phyloP scores from a whole-genome alignment of 768 basidiomycete genomes.

The Fistulinella prunicolor region DNA sequence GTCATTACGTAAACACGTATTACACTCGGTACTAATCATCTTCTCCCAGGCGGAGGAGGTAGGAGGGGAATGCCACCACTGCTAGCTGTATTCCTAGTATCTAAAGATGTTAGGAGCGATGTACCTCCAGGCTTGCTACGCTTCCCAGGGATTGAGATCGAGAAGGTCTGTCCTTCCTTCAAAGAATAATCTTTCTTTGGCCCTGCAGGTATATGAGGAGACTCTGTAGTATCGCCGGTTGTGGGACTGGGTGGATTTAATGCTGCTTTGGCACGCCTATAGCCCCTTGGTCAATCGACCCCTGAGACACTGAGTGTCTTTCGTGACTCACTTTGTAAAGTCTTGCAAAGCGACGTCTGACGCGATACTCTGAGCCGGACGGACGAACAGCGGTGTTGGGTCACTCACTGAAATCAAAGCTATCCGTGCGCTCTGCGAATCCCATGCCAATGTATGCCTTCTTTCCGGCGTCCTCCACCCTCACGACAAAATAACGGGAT shows the following conservation, averaged over 20 bases:
- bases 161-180: conserved; percentile 94
- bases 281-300: not conserved
- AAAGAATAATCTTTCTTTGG: conserved; percentile 93
- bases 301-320: not conserved
- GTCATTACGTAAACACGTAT: conserved; percentile 15
- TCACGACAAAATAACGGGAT: conserved; percentile 90
- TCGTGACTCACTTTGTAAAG: conserved; percentile 65
- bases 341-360: conserved; percentile 84
- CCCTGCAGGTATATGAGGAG: conserved; percentile 69
- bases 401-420: conserved; percentile 86
- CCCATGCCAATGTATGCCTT: conserved; percentile 95
- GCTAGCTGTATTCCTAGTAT: conserved; percentile 23
- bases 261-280: conserved; percentile 61
- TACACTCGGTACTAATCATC: conserved; percentile 33
- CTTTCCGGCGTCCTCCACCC: conserved; percentile 83
- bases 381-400: not conserved
- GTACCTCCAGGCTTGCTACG: conserved; percentile 37
- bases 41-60: conserved; percentile 75
- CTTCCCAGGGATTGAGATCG: conserved; percentile 87
- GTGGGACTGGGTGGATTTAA: conserved; percentile 50
- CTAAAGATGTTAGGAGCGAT: conserved; percentile 39
- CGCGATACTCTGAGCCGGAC: conserved; percentile 6
- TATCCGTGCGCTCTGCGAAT: conserved; percentile 82
- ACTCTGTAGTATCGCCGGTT: conserved; percentile 43
- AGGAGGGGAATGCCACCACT: conserved; percentile 60